Base-by-base conservation (phyloP, 2,329 filamentous ascomycete species). In the Sclerotinia sclerotiorum region DNA sequence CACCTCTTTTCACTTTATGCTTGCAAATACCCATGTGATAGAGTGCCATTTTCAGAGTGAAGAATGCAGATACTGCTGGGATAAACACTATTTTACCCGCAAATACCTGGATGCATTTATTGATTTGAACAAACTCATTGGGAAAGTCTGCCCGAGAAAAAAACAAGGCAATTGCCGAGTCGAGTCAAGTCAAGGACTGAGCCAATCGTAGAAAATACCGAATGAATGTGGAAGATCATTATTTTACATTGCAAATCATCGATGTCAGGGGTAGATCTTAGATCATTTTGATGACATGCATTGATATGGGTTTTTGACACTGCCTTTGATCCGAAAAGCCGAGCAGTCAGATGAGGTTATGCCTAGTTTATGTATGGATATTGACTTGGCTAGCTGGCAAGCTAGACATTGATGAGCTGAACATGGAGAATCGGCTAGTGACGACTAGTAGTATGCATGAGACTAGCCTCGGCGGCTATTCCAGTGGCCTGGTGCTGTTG, bases 401-500 rank as follows among this genome's bases (percentile, higher is more conserved):
- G n/a, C 32, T 32, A 63, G n/a, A 51, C 15, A 39, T 39, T 27
- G 21, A 62, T 27, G 46, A 27, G 32, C 60, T 62, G 60, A 51
- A 51, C 13, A n/a, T 17, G n/a, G 24, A 15, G 24, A 39, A 49
- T 35, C 29, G 39, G 27, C 6, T 62, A 51, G 32, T 42, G 35
- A 63, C 29, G 19, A 46, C 60, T 8, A 32, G n/a, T 51, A n/a
- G 21, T 63, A 42, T 63, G 32, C 60, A 39, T 49, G 46, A 42
- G 32, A 29, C 60, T 19, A 35, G 21, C 32, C 46, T 51, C 24
- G n/a, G n/a, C 51, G 60, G 32, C 46, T 42, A 39, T 63, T 48
- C 60, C 60, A 63, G 17, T 42, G 29, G 21, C 32, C 60, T 63
- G 60, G 60, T 42, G 39, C 32, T 51, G n/a, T 24, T 58, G 15